These are phyloP conservation scores for Basidiobolus meristosporus DNA, from an alignment of 371 early-diverging fungal genomes.

Conservation along the genomic window DNA sequence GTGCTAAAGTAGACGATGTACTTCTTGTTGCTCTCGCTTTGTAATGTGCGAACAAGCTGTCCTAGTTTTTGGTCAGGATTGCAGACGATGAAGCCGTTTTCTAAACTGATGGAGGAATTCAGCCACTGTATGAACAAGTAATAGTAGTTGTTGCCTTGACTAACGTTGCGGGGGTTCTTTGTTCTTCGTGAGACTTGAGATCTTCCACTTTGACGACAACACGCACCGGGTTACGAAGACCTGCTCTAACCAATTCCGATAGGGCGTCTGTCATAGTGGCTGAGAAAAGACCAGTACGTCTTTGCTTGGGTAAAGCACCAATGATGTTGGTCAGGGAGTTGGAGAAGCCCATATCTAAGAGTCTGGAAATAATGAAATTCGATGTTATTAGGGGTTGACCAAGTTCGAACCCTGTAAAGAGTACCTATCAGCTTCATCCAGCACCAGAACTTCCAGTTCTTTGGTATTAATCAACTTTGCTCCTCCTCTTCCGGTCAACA, in stretches of 20 bases:
- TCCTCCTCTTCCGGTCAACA: constrained; percentile 30
- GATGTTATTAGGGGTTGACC: constrained; percentile 3
- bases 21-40: constrained; percentile 40
- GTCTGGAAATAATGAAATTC: constrained; percentile 8
- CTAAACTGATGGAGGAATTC: constrained; percentile 17
- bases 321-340: constrained; percentile 62
- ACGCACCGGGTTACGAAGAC: constrained; percentile 80
- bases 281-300: constrained; percentile 92
- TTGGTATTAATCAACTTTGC: constrained; percentile 32
- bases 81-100: constrained; percentile 55
- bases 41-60: constrained; percentile 41
- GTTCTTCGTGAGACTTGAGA: constrained; percentile 16
- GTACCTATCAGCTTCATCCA: constrained; percentile 84
- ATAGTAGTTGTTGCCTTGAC: constrained; percentile 1
- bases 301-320: constrained; percentile 68
- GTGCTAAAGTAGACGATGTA: constrained; percentile 87
- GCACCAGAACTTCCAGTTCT: constrained; percentile 72
- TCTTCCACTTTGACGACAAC: constrained; percentile 70
- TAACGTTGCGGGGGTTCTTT: constrained; percentile 44
- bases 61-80: constrained; percentile 61
- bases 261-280: constrained; percentile 95
- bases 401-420: constrained; percentile 10
- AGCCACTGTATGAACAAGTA: neutral
- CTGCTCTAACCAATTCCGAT: constrained; percentile 62
- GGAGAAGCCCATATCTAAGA: constrained; percentile 90